Evolutionary conservation across 805 yeast species (phyloP), one percentile per base, ranked within the genome.

Genomic region (Saccharomycopsis synnaedendra): DNA sequence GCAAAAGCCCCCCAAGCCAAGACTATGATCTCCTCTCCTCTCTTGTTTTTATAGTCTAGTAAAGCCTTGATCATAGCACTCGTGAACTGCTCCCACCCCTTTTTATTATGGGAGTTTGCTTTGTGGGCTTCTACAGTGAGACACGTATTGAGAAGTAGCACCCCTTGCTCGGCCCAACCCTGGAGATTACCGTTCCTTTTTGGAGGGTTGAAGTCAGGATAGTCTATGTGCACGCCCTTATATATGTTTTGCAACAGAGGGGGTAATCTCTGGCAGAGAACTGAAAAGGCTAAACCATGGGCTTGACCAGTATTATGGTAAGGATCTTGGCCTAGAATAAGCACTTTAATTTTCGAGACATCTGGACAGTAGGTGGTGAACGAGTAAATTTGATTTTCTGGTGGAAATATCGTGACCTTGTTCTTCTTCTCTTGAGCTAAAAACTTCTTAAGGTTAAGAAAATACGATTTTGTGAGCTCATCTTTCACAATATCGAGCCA

Each of bases 201-300:
- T 0, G 89, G 88, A 5, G 74, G 64, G 43, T 64, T 66, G 58
- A 85, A 89, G 8, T 78, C 78, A 0, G 94, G 84, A 56, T 80
- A 90, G 53, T 80, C 78, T 33, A 66, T 70, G 45, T 70, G 64
- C 9, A 93, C 64, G 19, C 86, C 80, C 58, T 87, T 90, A 68
- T 82, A 93, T 48, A 93, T 93, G 60, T 93, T 93, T 43, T 76
- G 70, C 49, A 93, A 68, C 1, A 96, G 87, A 1, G 94, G 93
- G 0, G 98, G 97, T 1, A 96, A 95, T 33, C 84, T 82, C 48
- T 78, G 72, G 19, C 46, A 43, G 8, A 45, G 34, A 1, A 93
- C 97, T 27, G 94, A 84, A 57, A 93, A 93, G 3, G 98, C 97
- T 32, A 93, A 67, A 0, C 98, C 98, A 59, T 93, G 98, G 0